Conservation (phyloP, 495 filamentous ascomycete species). For the Amphirosellinia nigrospora region DNA sequence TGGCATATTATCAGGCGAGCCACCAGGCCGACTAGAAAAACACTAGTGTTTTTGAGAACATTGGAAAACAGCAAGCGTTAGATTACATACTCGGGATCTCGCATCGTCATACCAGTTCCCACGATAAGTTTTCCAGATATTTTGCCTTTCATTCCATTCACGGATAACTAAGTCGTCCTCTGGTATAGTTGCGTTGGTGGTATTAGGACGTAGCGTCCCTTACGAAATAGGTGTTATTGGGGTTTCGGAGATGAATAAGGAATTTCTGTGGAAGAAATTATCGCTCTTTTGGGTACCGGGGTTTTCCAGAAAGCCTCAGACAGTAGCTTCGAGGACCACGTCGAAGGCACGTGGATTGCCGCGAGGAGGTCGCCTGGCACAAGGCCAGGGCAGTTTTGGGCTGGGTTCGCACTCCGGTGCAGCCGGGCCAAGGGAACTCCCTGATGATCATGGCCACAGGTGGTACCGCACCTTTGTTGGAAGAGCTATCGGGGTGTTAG, state of each 20-base stretch:
- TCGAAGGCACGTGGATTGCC: not conserved
- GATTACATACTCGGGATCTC: not conserved
- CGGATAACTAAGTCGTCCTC: not conserved
- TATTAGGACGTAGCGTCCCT: not conserved
- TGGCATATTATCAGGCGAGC: no score
- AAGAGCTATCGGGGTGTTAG: not conserved
- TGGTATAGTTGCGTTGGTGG: not conserved
- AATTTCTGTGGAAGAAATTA: constrained; percentile 8
- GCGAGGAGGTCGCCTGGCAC: not conserved
- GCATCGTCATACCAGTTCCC: not conserved
- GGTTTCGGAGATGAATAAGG: not conserved
- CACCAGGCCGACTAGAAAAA: not conserved
- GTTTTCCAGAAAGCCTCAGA: not conserved
- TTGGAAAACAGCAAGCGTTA: not conserved
- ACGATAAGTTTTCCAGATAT: not conserved
- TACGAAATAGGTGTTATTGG: not conserved
- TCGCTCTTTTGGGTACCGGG: not conserved
- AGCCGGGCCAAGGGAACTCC: not conserved
- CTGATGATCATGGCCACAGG: not conserved
- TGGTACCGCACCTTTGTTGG: not conserved
- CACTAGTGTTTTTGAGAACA: not conserved
- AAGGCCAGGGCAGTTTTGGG: not conserved
- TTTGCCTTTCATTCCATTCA: not conserved
- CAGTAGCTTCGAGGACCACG: not conserved
- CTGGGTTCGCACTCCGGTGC: not conserved